A percentile compares a stretch with the other conserved stretches of the same genome.
Evolutionary conservation across 2,329 filamentous ascomycete genomes (phyloP).

Genomic region (Cladosporium sp.): DNA sequence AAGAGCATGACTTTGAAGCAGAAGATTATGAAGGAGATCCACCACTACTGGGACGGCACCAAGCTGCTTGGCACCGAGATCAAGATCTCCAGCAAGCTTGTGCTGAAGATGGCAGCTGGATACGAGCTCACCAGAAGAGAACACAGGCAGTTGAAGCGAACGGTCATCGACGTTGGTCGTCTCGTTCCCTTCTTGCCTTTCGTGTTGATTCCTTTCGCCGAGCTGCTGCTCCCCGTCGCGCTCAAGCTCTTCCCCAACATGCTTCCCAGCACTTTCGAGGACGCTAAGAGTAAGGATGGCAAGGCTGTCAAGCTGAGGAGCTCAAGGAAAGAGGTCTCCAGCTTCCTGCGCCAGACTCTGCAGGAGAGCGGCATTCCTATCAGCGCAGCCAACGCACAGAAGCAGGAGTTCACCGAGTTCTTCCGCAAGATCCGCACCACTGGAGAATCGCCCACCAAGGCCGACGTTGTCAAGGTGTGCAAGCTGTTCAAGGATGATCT

Average conservation of each 20-base stretch:
- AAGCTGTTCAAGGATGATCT: constrained; percentile 98
- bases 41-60: constrained; percentile 98
- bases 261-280: constrained; percentile 95
- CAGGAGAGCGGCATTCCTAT: constrained; percentile 91
- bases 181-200: constrained; percentile 96
- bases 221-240: constrained; percentile 84
- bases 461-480: constrained; percentile 97
- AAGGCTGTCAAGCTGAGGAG: constrained; percentile 78
- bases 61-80: constrained; percentile 91
- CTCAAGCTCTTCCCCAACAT: constrained; percentile 95
- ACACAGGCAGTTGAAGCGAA: constrained; percentile 84
- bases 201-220: constrained; percentile 92
- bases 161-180: constrained; percentile 87
- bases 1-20: constrained; percentile 87
- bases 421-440: constrained; percentile 93
- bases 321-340: constrained; percentile 89
- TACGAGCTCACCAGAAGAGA: constrained; percentile 95
- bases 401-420: constrained; percentile 91
- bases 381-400: constrained; percentile 76
- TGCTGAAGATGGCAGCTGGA: constrained; percentile 94
- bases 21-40: constrained; percentile 88
- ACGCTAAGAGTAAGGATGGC: constrained; percentile 79
- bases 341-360: constrained; percentile 81
- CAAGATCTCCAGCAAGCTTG: constrained; percentile 84
- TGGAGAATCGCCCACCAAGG: constrained; percentile 78